A percentile compares a stretch with the other conserved stretches of the same genome.
phyloP scores from a whole-genome alignment of 345 rosid species.

The Salix arbutifolia region DNA sequence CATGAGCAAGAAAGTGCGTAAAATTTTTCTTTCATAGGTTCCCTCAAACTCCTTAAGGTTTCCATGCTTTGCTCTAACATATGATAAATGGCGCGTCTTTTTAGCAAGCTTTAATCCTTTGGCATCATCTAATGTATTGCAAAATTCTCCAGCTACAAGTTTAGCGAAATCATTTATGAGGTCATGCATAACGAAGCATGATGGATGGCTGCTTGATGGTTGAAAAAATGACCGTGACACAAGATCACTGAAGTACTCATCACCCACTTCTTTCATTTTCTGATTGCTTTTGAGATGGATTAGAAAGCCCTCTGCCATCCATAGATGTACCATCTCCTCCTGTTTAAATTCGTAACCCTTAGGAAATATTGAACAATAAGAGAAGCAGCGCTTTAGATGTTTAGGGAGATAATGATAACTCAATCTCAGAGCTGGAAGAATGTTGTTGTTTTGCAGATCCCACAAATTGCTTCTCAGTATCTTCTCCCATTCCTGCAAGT shows the following conservation, averaged over 20 bases:
- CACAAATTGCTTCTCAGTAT: background rate
- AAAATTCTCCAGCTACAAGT: slow-evolving; percentile 19
- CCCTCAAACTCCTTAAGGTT: slow-evolving; percentile 25
- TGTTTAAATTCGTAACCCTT: background rate
- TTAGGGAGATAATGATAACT: slow-evolving; percentile 24
- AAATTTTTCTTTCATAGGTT: slow-evolving; percentile 22
- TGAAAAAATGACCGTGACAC: slow-evolving; percentile 1
- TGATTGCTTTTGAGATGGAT: background rate
- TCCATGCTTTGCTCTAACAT: background rate
- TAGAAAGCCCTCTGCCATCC: background rate
- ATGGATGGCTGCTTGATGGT: background rate
- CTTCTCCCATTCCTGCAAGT: background rate
- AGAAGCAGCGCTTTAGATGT: slow-evolving; percentile 4
- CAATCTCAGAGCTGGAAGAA: slow-evolving; percentile 1
- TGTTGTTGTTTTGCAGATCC: background rate
- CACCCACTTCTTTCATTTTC: background rate
- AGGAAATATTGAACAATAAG: slow-evolving; percentile 1
- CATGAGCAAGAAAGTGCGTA: slow-evolving; percentile 31
- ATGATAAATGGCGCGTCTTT: slow-evolving; percentile 33
- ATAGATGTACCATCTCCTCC: background rate
- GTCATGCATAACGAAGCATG: slow-evolving; percentile 33
- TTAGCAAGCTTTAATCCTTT: slow-evolving; percentile 11
- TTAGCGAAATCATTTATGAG: slow-evolving; percentile 33
- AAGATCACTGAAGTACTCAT: background rate
- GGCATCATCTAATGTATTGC: slow-evolving; percentile 25